phyloP scores from a whole-genome alignment of 371 early-diverging fungal genomes.

The Mycotypha africana region DNA sequence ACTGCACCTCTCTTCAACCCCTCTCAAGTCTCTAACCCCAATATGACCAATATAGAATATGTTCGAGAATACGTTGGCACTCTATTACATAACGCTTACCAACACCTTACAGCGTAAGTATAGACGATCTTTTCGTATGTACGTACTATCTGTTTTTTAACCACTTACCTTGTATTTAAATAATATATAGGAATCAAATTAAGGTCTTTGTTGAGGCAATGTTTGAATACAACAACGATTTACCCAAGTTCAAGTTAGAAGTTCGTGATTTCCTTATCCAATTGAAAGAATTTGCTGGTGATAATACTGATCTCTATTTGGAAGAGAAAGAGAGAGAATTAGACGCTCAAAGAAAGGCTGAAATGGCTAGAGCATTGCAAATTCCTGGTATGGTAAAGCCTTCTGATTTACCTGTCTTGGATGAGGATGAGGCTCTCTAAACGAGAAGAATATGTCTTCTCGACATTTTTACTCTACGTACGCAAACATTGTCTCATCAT shows the following conservation, averaged over 20 bases:
- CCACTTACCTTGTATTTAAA: background rate
- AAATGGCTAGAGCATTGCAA: conserved; percentile 76
- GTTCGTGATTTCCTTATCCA: conserved; percentile 97
- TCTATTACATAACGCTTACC: conserved; percentile 84
- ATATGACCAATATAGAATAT: conserved; percentile 72
- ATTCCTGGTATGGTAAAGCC: conserved; percentile 98
- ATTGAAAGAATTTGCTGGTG: conserved; percentile 92
- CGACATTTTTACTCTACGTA: too few species aligned
- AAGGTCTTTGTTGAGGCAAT: conserved; percentile 83
- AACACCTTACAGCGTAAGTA: conserved; percentile 77
- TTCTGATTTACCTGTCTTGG: conserved; percentile 72
- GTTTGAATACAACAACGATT: conserved; percentile 74
- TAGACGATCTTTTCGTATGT: background rate
- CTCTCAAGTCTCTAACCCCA: conserved; percentile 61
- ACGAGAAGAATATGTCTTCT: background rate
- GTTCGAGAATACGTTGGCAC: conserved; percentile 77
- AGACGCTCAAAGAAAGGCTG: conserved; percentile 70
- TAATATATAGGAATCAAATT: conserved; percentile 72
- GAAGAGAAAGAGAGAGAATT: conserved; percentile 93
- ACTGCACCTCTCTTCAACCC: conserved; percentile 80
- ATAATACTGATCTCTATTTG: conserved; percentile 83
- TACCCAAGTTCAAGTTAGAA: conserved; percentile 81
- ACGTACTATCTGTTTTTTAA: background rate
- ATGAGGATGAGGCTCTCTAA: conserved; percentile 55
- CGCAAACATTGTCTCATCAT: too few species aligned